Evolutionary conservation across 352 stramenopile genomes (phyloP), one percentile per base, ranked within the genome.

Genomic region (Pythium chondricola): DNA sequence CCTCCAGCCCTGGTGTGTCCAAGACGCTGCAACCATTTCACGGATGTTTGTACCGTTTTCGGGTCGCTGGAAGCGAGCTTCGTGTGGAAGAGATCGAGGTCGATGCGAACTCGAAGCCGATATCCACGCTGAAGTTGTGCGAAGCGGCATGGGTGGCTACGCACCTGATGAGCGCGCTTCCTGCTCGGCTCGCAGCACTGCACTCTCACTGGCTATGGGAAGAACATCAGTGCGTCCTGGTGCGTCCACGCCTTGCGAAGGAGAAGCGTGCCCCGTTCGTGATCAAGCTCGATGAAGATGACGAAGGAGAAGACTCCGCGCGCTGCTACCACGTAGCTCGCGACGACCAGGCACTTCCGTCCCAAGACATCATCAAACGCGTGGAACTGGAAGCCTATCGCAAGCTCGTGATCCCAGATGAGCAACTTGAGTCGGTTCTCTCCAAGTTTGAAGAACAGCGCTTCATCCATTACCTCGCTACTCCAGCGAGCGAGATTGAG

Each of bases 201-300:
- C 68, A 81, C 35, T 74, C 61, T 0, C 63, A 81, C 5, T 83
- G 74, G 71, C 71, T 70, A 16, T 84, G 69, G 67, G n/a, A n/a
- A n/a, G n/a, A n/a, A n/a, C n/a, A n/a, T n/a, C n/a, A n/a, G n/a
- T n/a, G n/a, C n/a, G n/a, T n/a, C n/a, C n/a, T n/a, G n/a, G n/a
- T n/a, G n/a, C n/a, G n/a, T n/a, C n/a, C n/a, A n/a, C n/a, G n/a
- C n/a, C n/a, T n/a, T n/a, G n/a, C 27, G 29, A 4, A 43, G 21
- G 26, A 33, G 22, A 48, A 17, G 9, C 25, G 24, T 4, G 55
- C 67, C 0, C 47, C 50, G 20, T 75, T 61, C 24, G 26, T 71
- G 31, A 42, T 61, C 25, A 46, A 20, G 6, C 48, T 69, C 35
- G 58, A n/a, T n/a, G n/a, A n/a, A n/a, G n/a, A n/a, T n/a, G n/a